Base-by-base conservation (phyloP, 768 basidiomycete genomes). In the Inosperma sp. region DNA sequence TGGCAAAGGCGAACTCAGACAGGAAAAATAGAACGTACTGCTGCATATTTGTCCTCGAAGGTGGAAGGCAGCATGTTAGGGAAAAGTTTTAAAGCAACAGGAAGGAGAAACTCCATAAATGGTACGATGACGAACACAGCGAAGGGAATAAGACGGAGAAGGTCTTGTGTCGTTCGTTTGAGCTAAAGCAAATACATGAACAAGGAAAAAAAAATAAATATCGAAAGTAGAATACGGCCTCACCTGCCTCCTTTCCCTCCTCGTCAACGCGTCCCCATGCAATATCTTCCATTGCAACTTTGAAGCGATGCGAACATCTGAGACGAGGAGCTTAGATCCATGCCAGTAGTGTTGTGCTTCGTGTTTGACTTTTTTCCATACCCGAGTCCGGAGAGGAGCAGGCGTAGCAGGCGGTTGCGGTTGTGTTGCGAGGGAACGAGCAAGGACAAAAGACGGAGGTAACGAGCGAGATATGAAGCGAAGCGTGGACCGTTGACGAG, bases 21-120 rank as follows among this genome's bases (percentile, higher is more conserved):
- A 21, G n/a, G 10, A 25, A 13, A 35, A 23, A 22, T 7, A 41
- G 23, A 22, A 48, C 68, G 52, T 59, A 90, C 93, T 47, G 91
- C 92, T 34, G 93, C 86, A 62, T 85, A 96, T 68, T 95, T 94
- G 73, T 97, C 95, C 65, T 98, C 93, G 56, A 99, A 98, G 0
- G 96, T 99, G 0, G 91, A 94, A 0, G 96, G 96, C 5, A 99
- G 81, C 93, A 98, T 98, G 68, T 89, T 97, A 12, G 96, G 96
- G 79, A 99, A 99, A 36, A 99, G 70, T 67, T 95, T 96, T 57
- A 99, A 78, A 0, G 93, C 94, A 33, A 99, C 91, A 2, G 96
- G 96, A 3, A 99, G 81, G 4, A 99, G 77, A 14, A 99, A 66
- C 65, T 98, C 96, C 95, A 98, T 98, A 77, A 98, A 98, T 1